Percentiles rank a stretch among this genome's conserved stretches.
Evolutionary conservation across 208 protist genomes (phyloP).

Genomic region (Leishmania tarentolae): DNA sequence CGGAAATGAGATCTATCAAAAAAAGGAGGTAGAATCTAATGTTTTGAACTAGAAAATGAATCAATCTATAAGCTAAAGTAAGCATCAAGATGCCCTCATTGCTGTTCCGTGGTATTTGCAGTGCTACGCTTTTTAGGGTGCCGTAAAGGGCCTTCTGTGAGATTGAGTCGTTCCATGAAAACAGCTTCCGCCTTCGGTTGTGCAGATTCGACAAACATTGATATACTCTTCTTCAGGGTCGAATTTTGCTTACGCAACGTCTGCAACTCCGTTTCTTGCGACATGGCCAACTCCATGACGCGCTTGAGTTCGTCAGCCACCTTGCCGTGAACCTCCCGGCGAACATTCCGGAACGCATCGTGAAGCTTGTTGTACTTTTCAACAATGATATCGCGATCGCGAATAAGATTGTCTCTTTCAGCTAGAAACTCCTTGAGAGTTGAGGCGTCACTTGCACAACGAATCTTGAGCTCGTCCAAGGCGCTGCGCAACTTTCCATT

Average conservation of each 20-base stretch:
- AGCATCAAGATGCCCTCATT: neutral
- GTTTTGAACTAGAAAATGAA: neutral
- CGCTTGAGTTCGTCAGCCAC: constrained; percentile 55
- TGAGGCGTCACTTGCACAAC: constrained; percentile 56
- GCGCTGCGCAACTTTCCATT: constrained; percentile 42
- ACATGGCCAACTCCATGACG: constrained; percentile 58
- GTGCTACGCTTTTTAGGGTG: constrained; percentile 71
- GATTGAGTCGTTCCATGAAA: constrained; percentile 75
- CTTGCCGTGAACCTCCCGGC: constrained; percentile 50
- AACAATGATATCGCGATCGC: constrained; percentile 70
- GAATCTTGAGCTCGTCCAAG: constrained; percentile 66
- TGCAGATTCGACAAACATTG: constrained; percentile 59
- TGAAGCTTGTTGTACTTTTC: constrained; percentile 88
- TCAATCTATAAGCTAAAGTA: constrained; percentile 10
- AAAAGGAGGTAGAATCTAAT: neutral
- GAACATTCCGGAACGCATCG: constrained; percentile 57
- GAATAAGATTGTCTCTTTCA: constrained; percentile 59
- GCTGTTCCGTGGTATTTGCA: constrained; percentile 16
- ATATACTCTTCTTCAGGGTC: constrained; percentile 74
- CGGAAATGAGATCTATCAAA: neutral
- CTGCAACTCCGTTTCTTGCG: constrained; percentile 81
- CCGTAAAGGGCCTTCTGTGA: constrained; percentile 77
- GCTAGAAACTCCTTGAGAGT: constrained; percentile 58
- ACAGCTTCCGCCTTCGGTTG: constrained; percentile 58
- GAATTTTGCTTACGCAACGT: constrained; percentile 69